Evolutionary conservation across 768 basidiomycete species (phyloP).

Genomic region (Podaxis mareebaensis): DNA sequence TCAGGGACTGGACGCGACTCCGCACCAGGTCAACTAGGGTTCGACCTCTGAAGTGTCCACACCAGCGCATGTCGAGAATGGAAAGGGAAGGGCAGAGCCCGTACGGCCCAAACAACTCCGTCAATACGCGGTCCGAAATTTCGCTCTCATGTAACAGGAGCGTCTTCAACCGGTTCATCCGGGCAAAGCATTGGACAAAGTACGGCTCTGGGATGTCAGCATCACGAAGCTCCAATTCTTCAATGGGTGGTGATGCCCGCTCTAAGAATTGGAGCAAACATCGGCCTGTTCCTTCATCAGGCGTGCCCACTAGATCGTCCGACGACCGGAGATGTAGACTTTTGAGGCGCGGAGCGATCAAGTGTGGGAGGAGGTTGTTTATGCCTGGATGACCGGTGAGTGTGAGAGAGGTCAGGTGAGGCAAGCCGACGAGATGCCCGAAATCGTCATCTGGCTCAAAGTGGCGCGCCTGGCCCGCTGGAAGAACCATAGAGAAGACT

Average conservation of each 20-base stretch:
- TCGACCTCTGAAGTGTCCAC: constrained; percentile 50
- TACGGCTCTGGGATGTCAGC: constrained; percentile 26
- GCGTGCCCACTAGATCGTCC: constrained; percentile 30
- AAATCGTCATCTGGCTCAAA: constrained; percentile 24
- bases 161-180: constrained; percentile 33
- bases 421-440: constrained; percentile 22
- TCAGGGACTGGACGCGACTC: constrained; percentile 29
- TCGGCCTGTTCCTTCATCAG: constrained; percentile 31
- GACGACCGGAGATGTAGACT: constrained; percentile 43
- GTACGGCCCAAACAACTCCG: constrained; percentile 35
- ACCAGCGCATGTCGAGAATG: constrained; percentile 60
- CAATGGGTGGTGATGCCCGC: constrained; percentile 30
- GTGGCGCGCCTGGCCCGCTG: constrained; percentile 27
- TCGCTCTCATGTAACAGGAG: constrained; percentile 61
- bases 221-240: constrained; percentile 26
- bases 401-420: constrained; percentile 28
- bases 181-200: constrained; percentile 23
- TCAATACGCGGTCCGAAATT: constrained; percentile 47
- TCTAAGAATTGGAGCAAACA: constrained; percentile 22
- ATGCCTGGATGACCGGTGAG: constrained; percentile 18
- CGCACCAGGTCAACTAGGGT: constrained; percentile 51
- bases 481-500: constrained; percentile 40
- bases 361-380: constrained; percentile 23
- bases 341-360: constrained; percentile 26
- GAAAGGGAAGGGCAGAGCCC: constrained; percentile 48